A percentile compares a stretch with the other conserved stretches of the same genome.
Evolutionary conservation across 164 flowering plant genomes (phyloP).

Genomic region (Cinnamomum chago): DNA sequence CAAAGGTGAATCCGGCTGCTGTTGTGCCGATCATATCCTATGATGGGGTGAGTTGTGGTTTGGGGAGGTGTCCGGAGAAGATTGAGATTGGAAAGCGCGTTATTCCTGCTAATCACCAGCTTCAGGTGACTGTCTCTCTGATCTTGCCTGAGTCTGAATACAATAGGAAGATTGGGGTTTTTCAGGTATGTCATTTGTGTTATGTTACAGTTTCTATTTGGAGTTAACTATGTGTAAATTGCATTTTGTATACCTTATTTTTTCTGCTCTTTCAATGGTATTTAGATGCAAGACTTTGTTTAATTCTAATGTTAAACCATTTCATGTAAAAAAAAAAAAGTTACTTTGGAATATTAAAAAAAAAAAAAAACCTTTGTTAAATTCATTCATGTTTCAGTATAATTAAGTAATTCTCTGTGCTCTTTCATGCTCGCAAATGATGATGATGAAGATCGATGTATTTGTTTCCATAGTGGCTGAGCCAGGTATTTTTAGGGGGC

Average conservation of each 20-base stretch:
- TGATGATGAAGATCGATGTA: too few relatives aligned
- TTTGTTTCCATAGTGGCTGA: too few relatives aligned
- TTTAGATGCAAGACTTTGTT: too few relatives aligned
- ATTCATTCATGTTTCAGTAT: too few relatives aligned
- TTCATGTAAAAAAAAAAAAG: too few relatives aligned
- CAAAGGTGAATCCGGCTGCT: constrained; percentile 64
- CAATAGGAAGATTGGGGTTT: constrained; percentile 53
- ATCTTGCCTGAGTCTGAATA: constrained; percentile 73
- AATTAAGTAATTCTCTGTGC: too few relatives aligned
- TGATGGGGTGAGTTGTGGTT: constrained; percentile 24
- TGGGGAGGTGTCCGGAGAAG: constrained; percentile 29
- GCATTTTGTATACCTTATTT: neutral
- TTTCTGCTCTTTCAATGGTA: too few relatives aligned
- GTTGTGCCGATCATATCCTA: constrained; percentile 43
- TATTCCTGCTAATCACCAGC: constrained; percentile 52
- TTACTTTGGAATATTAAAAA: too few relatives aligned
- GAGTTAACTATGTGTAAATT: neutral
- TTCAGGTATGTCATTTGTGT: constrained; percentile 37
- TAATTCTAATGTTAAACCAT: too few relatives aligned
- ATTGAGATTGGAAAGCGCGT: constrained; percentile 25
- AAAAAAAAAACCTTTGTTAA: too few relatives aligned
- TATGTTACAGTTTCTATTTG: neutral
- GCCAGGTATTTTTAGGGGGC: too few relatives aligned
- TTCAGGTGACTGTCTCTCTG: constrained; percentile 48
- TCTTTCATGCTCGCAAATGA: too few relatives aligned